A percentile compares a stretch with the other conserved stretches of the same genome.
These are phyloP conservation scores for Xerocomellus intermedius DNA, from an alignment of 768 basidiomycete genomes.

Conservation along the genomic window DNA sequence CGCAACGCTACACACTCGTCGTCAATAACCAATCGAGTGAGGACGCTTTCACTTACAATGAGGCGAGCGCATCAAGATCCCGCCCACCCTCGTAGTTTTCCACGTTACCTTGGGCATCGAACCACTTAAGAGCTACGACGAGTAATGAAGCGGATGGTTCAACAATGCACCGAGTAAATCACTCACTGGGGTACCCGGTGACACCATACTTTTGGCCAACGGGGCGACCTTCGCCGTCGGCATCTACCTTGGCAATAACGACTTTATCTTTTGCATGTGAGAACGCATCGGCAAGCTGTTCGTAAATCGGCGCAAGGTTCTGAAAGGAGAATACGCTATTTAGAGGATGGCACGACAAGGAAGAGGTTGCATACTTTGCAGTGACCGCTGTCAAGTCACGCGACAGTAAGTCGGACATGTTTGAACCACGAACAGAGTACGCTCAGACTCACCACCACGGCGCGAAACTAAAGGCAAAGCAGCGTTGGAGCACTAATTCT, in stretches of 20 bases:
- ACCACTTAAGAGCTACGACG: conserved; percentile 83
- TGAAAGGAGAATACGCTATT: conserved; percentile 28
- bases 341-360: not conserved
- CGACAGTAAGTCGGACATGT: not conserved
- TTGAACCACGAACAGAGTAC: not conserved
- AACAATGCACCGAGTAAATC: not conserved
- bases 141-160: conserved; percentile 5
- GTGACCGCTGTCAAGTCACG: conserved; percentile 56
- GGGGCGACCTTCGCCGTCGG: conserved; percentile 80
- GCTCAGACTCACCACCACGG: conserved; percentile 74
- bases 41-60: conserved; percentile 54
- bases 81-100: conserved; percentile 76
- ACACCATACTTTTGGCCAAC: conserved; percentile 79
- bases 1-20: conserved; percentile 52
- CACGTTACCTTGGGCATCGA: conserved; percentile 62
- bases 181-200: conserved; percentile 82
- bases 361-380: conserved; percentile 63
- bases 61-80: conserved; percentile 72
- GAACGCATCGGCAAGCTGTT: conserved; percentile 88
- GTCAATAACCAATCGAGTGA: not conserved
- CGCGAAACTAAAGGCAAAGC: conserved; percentile 56
- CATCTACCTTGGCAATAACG: conserved; percentile 88
- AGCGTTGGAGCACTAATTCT: not conserved
- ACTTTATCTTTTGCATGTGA: conserved; percentile 77
- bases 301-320: conserved; percentile 87